Evolutionary conservation across 176 grass and related monocot genomes (phyloP), one percentile per base, ranked within the genome.

Genomic region (Raddia guianensis): DNA sequence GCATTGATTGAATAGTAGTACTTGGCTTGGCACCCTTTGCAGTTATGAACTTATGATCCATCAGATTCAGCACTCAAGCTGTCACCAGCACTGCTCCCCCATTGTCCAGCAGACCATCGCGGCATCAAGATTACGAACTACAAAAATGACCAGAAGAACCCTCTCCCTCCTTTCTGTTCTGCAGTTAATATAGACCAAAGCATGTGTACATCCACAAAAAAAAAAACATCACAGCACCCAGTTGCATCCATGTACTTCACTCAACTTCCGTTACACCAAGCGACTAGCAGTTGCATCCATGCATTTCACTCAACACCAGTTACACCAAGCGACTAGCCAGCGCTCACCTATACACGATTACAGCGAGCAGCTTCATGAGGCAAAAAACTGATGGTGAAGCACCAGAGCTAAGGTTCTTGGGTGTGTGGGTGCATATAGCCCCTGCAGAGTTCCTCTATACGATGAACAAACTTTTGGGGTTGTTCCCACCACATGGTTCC

Each of bases 401-500:
- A 49, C 33, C 48, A 42, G 27, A 73, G 6, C 60, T 81, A 89
- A 2, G 73, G 66, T 59, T 82, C 59, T 60, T 86, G 83, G 5
- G 59, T 59, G 5, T 82, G 50, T 4, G 82, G 85, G 21, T 76
- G 81, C 52, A 44, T 33, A 58, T 84, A 86, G 79, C 73, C 68
- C 33, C 76, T 70, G 61, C 49, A 81, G 49, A 86, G 71, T 40
- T 83, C 58, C 52, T 84, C 80, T 15, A 87, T 21, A 1, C 51
- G 74, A 84, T 60, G 63, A 46, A 67, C 70, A 13, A 80, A 45
- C 62, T 83, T 73, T 34, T 73, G 64, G n/a, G 82, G 78, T 4
- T 86, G 75, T 32, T 91, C 74, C 82, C 85, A 88, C 89, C 85
- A 88, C 8, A 56, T 56, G 16, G 80, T n/a, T 59, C 76, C 88